Evolutionary conservation across 2,329 filamentous ascomycete genomes (phyloP).

Genomic region (Thielaviopsis ethacetica): DNA sequence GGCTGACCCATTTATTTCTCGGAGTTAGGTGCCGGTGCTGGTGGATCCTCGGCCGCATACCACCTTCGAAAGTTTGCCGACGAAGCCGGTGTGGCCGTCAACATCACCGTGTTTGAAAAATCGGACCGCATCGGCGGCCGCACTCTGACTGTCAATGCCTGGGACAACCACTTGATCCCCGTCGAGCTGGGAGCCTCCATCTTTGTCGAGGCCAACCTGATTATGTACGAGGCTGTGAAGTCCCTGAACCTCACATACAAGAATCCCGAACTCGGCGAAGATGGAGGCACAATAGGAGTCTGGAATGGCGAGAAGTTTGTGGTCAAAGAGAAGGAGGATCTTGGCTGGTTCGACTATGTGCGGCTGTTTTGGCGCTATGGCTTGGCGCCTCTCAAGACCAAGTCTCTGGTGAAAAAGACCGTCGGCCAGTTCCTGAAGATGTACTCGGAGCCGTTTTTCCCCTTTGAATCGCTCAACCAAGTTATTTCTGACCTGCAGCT

Average conservation of each 20-base stretch:
- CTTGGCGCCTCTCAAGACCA: constrained; percentile 54
- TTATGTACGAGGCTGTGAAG: constrained; percentile 56
- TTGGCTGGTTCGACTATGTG: constrained; percentile 65
- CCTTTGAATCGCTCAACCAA: constrained; percentile 60
- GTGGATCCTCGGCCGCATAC: constrained; percentile 74
- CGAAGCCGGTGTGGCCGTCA: constrained; percentile 40
- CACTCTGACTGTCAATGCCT: constrained; percentile 68
- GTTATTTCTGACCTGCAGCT: constrained; percentile 53
- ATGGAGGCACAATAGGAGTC: constrained; percentile 41
- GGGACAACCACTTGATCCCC: constrained; percentile 46
- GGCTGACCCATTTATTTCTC: background rate
- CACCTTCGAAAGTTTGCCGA: constrained; percentile 58
- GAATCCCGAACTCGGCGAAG: constrained; percentile 26
- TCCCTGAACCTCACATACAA: constrained; percentile 51
- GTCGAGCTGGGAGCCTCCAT: constrained; percentile 86
- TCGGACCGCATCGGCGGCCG: constrained; percentile 66
- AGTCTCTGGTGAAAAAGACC: constrained; percentile 53
- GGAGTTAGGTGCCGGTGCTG: constrained; percentile 64
- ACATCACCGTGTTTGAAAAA: constrained; percentile 81
- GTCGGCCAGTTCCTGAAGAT: constrained; percentile 61
- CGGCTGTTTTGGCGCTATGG: constrained; percentile 81
- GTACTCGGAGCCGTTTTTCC: constrained; percentile 70
- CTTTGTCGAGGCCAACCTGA: constrained; percentile 72
- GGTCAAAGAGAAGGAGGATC: background rate
- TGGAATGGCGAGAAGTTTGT: constrained; percentile 64